Percentiles rank a stretch among this genome's conserved stretches.
These are phyloP conservation scores for Pythium phragmitis DNA, from an alignment of 352 stramenopile genomes.

Conservation along the genomic window DNA sequence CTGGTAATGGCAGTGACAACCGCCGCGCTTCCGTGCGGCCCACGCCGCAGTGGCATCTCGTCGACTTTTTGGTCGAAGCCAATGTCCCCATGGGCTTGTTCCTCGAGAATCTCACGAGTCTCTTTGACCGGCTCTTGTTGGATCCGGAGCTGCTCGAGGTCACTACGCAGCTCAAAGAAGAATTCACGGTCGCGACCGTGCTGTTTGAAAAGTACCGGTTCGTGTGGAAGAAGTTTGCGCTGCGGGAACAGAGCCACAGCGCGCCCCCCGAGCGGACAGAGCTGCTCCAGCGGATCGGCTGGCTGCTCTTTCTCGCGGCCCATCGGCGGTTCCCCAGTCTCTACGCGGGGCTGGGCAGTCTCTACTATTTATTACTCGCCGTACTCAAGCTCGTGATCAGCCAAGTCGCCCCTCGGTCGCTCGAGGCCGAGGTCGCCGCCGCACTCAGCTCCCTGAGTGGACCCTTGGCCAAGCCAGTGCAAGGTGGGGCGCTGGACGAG, in stretches of 20 bases:
- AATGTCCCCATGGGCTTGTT: conserved; percentile 65
- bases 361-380: conserved; percentile 77
- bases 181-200: conserved; percentile 72
- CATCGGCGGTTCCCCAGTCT: conserved; percentile 42
- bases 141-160: conserved; percentile 67
- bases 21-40: neutral
- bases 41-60: conserved; percentile 19
- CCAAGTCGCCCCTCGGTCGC: conserved; percentile 37
- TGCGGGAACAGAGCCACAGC: conserved; percentile 19
- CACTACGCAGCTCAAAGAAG: conserved; percentile 75
- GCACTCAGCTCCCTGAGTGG: conserved; percentile 71
- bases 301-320: conserved; percentile 71
- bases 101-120: conserved; percentile 66
- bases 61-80: conserved; percentile 36
- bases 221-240: conserved; percentile 50
- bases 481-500: conserved; percentile 14
- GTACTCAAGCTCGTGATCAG: conserved; percentile 69
- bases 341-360: conserved; percentile 59
- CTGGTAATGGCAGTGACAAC: neutral
- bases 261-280: conserved; percentile 28
- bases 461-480: conserved; percentile 7
- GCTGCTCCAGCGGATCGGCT: conserved; percentile 63
- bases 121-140: conserved; percentile 80
- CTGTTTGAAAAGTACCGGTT: conserved; percentile 78
- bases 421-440: conserved; percentile 79